Evolutionary conservation across 2,329 filamentous ascomycete species (phyloP).

Genomic region (Penicillium sumatraense): DNA sequence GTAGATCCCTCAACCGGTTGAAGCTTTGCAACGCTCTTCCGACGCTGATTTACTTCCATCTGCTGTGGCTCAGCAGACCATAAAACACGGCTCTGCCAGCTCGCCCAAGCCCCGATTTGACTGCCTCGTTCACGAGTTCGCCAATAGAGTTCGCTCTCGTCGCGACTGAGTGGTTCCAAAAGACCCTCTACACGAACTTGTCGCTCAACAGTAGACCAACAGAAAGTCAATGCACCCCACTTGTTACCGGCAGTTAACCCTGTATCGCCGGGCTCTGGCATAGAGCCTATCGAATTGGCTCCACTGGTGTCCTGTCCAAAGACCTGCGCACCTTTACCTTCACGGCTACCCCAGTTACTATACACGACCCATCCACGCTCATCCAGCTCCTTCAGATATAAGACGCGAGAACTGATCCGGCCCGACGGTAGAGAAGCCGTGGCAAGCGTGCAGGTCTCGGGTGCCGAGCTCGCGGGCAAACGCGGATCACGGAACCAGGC

Average conservation of each 20-base stretch:
- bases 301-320: constrained; percentile 32
- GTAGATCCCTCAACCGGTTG: constrained; percentile 14
- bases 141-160: constrained; percentile 73
- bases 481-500: constrained; percentile 82
- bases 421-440: constrained; percentile 84
- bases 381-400: constrained; percentile 97
- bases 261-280: constrained; percentile 61
- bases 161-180: constrained; percentile 67
- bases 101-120: constrained; percentile 91
- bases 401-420: constrained; percentile 79
- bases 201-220: constrained; percentile 83
- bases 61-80: constrained; percentile 40
- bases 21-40: constrained; percentile 31
- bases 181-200: constrained; percentile 88
- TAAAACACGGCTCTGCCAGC: constrained; percentile 81
- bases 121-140: constrained; percentile 74
- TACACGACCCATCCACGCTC: constrained; percentile 84
- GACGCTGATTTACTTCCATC: constrained; percentile 27
- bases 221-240: constrained; percentile 83
- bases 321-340: constrained; percentile 52
- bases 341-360: constrained; percentile 80
- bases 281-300: constrained; percentile 51
- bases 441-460: constrained; percentile 85
- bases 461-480: constrained; percentile 66
- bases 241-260: constrained; percentile 59